Conservation (phyloP, 2,329 filamentous ascomycete species). For the Raffaelea deltoideospora region DNA sequence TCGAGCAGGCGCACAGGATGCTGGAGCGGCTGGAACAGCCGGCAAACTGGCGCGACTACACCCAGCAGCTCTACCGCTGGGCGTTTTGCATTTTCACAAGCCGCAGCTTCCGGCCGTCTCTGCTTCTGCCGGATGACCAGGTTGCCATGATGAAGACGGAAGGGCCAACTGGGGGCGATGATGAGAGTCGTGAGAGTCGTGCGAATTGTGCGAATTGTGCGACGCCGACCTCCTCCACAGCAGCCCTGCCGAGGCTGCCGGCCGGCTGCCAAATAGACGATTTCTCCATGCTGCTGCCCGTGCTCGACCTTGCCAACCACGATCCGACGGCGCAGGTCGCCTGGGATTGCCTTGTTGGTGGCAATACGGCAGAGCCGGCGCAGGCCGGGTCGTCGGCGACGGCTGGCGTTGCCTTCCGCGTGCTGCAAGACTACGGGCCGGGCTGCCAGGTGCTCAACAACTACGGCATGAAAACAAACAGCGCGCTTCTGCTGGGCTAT, state of each 20-base stretch:
- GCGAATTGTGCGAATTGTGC: too few species aligned
- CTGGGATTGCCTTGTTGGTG: constrained; percentile 47
- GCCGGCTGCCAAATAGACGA: constrained; percentile 33
- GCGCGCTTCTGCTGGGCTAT: constrained; percentile 50
- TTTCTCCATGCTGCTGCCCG: constrained; percentile 53
- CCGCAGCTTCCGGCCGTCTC: constrained; percentile 47
- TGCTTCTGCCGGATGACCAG: constrained; percentile 26
- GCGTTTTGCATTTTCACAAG: constrained; percentile 50
- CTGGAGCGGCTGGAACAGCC: constrained; percentile 17
- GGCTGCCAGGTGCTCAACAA: constrained; percentile 52
- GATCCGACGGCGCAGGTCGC: constrained; percentile 40
- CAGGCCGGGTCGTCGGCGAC: constrained; percentile 1
- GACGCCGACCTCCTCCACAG: background rate
- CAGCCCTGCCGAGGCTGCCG: constrained; percentile 16
- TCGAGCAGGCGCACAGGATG: constrained; percentile 23
- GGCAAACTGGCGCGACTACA: constrained; percentile 22
- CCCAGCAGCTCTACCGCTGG: constrained; percentile 43
- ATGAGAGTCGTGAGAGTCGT: too few species aligned
- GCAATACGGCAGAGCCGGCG: constrained; percentile 13
- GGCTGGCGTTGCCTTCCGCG: constrained; percentile 22
- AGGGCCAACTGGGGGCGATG: too few species aligned
- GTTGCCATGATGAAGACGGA: background rate
- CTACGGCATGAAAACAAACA: constrained; percentile 61
- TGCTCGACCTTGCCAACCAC: constrained; percentile 62
- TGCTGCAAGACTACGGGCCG: constrained; percentile 25